phyloP scores from a whole-genome alignment of 2,329 filamentous ascomycete genomes.

The Colletotrichum siamense region DNA sequence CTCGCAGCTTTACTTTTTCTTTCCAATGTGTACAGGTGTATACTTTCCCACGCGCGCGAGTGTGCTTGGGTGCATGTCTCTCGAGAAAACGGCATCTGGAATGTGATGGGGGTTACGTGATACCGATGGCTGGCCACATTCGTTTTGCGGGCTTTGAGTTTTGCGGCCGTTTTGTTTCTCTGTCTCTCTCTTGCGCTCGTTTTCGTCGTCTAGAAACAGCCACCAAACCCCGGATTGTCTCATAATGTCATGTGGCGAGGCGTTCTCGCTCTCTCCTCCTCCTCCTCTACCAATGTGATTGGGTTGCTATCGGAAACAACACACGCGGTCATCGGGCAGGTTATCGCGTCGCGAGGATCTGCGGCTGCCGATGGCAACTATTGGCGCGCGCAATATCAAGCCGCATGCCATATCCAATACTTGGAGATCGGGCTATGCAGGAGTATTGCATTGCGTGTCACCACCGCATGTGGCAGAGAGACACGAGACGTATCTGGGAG shows the following conservation, averaged over 20 bases:
- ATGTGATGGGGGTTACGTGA: background rate
- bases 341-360: background rate
- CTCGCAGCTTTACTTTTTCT: background rate
- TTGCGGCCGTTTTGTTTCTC: background rate
- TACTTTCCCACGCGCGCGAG: background rate
- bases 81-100: background rate
- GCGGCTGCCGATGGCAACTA: background rate
- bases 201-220: background rate
- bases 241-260: background rate
- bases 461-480: background rate
- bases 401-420: background rate
- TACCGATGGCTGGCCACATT: background rate
- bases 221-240: constrained; percentile 9
- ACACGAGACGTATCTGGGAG: background rate
- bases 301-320: background rate
- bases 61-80: background rate
- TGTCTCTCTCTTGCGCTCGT: background rate
- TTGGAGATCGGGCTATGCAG: background rate
- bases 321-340: background rate
- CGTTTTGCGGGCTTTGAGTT: background rate
- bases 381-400: background rate
- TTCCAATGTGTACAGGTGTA: background rate
- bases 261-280: background rate
- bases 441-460: background rate
- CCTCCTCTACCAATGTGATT: background rate